Evolutionary conservation across 345 rosid genomes (phyloP), one percentile per base, ranked within the genome.

Genomic region (Cochlearia excelsa): DNA sequence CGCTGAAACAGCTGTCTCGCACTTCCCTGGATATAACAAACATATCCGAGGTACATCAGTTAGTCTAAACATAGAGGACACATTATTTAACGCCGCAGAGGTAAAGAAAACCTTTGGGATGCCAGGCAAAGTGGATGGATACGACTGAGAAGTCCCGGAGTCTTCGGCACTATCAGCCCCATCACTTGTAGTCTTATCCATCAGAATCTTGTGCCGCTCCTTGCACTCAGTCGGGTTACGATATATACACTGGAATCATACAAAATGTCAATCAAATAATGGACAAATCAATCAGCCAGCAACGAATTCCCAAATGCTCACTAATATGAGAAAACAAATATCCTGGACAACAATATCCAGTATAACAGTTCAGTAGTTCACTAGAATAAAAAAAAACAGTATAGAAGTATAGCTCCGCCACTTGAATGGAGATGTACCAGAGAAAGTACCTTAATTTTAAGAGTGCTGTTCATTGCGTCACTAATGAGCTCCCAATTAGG

Each of bases 111-210:
- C 99, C 97, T 87, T 87, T 1, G 99, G 99, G 55, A 93, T 89
- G 79, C 99, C 99, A 62, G 99, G 99, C 68, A 93, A 81, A 56
- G 95, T 85, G 65, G 95, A 88, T 49, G 95, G 96, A 74, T 93
- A 93, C 65, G 96, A 77, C 82, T 89, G 97, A 66, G 95, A 89
- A 69, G 87, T 83, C 46, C 96, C 97, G 37, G 96, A 93, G 79
- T 89, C 97, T 75, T 93, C 97, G 59, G 97, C 95, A 72, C 96
- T 89, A 65, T 93, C 97, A 75, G 88, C 91, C 35, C 95, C 99
- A 75, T 93, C 99, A 69, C 86, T 87, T 69, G 77, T 75, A 72
- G 75, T 79, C 64, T 74, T 87, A 76, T 89, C 95, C 90, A 89
- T 87, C 47, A 93, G 74, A 66, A 64, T 61, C 74, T 84, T 93